phyloP scores from a whole-genome alignment of 352 stramenopile species.

The Detonula confervacea region DNA sequence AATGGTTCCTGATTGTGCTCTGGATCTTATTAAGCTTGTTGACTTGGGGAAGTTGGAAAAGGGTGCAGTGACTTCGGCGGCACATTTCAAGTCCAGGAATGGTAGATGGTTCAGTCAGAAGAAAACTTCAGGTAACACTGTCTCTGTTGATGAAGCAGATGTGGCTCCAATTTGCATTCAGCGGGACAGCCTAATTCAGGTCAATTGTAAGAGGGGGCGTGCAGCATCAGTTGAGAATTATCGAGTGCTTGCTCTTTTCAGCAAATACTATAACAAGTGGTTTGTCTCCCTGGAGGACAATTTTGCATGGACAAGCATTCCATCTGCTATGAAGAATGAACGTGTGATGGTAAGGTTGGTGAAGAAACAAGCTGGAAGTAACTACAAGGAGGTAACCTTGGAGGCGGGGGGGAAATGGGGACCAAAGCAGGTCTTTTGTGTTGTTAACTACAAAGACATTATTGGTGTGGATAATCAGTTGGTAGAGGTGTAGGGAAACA shows the following conservation, averaged over 20 bases:
- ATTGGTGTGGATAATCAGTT: neutral
- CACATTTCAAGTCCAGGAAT: neutral
- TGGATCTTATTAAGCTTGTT: neutral
- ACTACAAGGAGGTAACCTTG: neutral
- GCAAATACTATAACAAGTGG: neutral
- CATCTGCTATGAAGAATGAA: neutral
- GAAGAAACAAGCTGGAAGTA: neutral
- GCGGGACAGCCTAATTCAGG: conserved; percentile 1
- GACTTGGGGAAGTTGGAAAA: too few species aligned
- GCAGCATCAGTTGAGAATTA: neutral
- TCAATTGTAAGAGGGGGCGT: neutral
- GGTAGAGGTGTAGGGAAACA: neutral
- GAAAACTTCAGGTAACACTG: neutral
- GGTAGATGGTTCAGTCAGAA: neutral
- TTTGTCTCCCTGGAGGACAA: neutral
- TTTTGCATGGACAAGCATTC: neutral
- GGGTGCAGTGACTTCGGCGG: too few species aligned
- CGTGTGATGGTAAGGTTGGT: neutral
- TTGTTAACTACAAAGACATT: neutral
- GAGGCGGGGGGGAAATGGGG: neutral
- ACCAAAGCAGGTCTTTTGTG: conserved; percentile 5
- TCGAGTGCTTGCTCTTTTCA: neutral
- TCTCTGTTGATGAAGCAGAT: neutral
- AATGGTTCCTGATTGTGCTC: neutral
- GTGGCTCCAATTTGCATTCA: neutral